These are phyloP conservation scores for Ogataea nitratoaversa DNA, from an alignment of 805 yeast species.

Conservation along the genomic window DNA sequence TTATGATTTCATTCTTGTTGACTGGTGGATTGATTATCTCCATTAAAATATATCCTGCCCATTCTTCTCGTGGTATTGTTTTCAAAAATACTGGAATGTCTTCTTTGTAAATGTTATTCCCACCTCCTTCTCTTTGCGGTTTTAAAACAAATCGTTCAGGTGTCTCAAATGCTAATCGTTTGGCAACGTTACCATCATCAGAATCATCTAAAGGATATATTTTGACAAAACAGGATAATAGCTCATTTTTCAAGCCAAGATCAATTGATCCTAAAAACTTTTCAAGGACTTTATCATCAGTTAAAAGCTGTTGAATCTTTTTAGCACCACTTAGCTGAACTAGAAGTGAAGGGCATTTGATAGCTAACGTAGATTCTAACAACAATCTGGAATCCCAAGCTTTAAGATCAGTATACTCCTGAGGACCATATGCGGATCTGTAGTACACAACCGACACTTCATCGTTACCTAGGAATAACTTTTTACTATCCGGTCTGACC, in stretches of 20 bases:
- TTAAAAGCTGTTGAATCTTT: constrained; percentile 86
- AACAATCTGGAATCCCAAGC: constrained; percentile 77
- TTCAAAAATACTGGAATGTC: constrained; percentile 75
- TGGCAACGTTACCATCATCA: constrained; percentile 56
- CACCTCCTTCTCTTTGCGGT: constrained; percentile 99
- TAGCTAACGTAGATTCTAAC: constrained; percentile 73
- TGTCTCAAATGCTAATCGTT: constrained; percentile 56
- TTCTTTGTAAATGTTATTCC: constrained; percentile 85
- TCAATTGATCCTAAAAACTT: constrained; percentile 38
- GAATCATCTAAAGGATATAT: constrained; percentile 84
- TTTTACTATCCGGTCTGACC: constrained; percentile 44
- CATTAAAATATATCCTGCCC: constrained; percentile 94
- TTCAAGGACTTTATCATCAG: constrained; percentile 46
- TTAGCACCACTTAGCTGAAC: constrained; percentile 93
- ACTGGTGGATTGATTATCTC: constrained; percentile 81
- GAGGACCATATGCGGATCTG: constrained; percentile 85
- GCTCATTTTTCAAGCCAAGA: constrained; percentile 15
- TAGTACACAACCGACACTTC: constrained; percentile 88
- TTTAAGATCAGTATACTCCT: constrained; percentile 60
- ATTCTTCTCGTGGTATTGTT: constrained; percentile 56
- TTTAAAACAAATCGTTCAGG: constrained; percentile 81
- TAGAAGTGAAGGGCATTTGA: constrained; percentile 85
- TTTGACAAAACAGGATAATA: constrained; percentile 69
- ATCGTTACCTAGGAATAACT: constrained; percentile 48
- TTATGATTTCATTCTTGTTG: constrained; percentile 61